A percentile compares a stretch with the other conserved stretches of the same genome.
Evolutionary conservation across 1,284 basidiomycete species (phyloP).

Genomic region (Ganoderma sinense): DNA sequence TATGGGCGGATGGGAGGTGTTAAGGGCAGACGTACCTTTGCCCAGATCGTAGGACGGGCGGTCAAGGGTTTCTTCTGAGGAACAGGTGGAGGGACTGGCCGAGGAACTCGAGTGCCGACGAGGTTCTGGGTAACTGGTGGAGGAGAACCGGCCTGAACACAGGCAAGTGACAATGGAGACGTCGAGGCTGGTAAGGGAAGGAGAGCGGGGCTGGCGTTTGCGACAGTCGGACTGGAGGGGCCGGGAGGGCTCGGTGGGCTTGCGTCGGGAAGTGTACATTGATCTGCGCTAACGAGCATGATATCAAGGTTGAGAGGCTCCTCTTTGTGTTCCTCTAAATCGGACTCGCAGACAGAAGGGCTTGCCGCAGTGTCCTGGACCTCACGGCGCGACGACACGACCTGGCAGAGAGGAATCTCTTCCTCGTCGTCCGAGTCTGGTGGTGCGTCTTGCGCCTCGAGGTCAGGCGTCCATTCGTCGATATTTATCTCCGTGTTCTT

Average conservation of each 20-base stretch:
- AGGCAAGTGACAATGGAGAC: not conserved
- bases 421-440: constrained; percentile 31
- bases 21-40: constrained; percentile 36
- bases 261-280: not conserved
- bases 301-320: not conserved
- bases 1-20: not conserved
- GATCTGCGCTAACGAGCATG: not conserved
- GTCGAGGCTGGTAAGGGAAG: not conserved
- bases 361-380: not conserved
- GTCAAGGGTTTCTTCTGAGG: constrained; percentile 18
- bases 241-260: not conserved
- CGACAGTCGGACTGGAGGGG: not conserved
- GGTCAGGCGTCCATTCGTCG: constrained; percentile 17
- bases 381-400: not conserved
- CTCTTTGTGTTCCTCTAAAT: not conserved
- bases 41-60: constrained; percentile 42
- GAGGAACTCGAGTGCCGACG: not conserved
- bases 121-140: not conserved
- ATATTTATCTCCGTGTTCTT: not conserved
- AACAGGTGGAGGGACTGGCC: not conserved
- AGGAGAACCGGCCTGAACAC: not conserved
- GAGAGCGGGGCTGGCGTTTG: not conserved
- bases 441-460: constrained; percentile 18
- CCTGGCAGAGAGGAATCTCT: constrained; percentile 22
- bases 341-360: not conserved